Conservation (phyloP, 129 eudicot species). For the Mikania micrantha region DNA sequence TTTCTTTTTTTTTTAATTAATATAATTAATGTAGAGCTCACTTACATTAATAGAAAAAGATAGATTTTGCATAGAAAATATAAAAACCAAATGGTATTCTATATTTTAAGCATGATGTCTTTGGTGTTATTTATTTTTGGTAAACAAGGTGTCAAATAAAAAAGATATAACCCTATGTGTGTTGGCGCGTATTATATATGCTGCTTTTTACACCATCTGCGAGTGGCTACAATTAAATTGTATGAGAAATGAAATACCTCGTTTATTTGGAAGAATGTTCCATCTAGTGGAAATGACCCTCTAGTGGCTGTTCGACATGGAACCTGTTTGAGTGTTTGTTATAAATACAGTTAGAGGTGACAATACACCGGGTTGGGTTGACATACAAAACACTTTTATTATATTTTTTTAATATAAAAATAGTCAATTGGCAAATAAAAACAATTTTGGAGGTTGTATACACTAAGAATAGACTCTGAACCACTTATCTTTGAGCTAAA, state of each 20-base stretch:
- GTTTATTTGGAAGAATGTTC: slow-evolving; percentile 44
- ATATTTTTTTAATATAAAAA: not conserved
- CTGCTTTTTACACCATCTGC: not conserved
- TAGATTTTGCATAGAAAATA: too few relatives aligned
- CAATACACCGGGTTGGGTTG: not conserved
- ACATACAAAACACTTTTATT: not conserved
- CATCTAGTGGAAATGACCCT: slow-evolving; percentile 38
- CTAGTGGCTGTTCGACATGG: slow-evolving; percentile 44
- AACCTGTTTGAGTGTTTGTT: slow-evolving; percentile 19
- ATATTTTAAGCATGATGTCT: too few relatives aligned
- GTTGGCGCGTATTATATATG: too few relatives aligned
- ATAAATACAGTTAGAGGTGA: not conserved
- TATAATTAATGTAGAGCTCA: too few relatives aligned
- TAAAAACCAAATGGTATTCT: too few relatives aligned
- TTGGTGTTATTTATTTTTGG: too few relatives aligned
- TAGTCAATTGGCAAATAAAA: not conserved
- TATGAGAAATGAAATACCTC: slow-evolving; percentile 24
- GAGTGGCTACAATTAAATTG: not conserved
- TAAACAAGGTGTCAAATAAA: too few relatives aligned
- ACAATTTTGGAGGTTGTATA: not conserved
- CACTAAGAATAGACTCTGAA: too few relatives aligned
- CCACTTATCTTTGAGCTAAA: too few relatives aligned
- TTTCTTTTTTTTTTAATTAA: too few relatives aligned
- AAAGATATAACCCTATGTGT: too few relatives aligned
- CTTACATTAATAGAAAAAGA: too few relatives aligned